phyloP scores from a whole-genome alignment of 176 grass and related monocot genomes.

The Eragrostis nindensis region DNA sequence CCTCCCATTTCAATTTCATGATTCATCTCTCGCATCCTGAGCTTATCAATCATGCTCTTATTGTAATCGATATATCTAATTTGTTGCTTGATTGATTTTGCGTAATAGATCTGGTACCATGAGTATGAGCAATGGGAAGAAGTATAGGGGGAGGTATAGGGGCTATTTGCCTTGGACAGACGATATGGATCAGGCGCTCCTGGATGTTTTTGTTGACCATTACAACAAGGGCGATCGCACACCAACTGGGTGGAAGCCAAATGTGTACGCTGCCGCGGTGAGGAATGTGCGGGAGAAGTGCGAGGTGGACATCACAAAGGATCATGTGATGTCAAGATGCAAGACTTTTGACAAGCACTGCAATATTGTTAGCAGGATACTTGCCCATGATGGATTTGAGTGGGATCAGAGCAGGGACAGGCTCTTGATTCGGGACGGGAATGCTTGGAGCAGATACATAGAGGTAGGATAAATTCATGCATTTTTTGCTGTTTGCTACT shows the following conservation, averaged over 20 bases:
- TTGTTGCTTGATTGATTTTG: not conserved
- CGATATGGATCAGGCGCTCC: conserved; percentile 37
- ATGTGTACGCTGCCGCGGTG: not conserved
- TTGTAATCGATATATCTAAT: not conserved
- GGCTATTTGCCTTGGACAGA: conserved; percentile 40
- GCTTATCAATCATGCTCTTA: not conserved
- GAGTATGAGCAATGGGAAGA: not conserved
- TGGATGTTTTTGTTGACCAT: conserved; percentile 39
- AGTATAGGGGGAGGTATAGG: no score
- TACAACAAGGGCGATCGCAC: conserved; percentile 29
- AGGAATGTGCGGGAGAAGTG: conserved; percentile 34
- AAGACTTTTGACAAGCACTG: conserved; percentile 51
- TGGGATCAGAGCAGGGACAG: conserved; percentile 34
- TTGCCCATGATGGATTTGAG: conserved; percentile 22
- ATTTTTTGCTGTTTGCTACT: not conserved
- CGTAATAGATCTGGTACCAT: not conserved
- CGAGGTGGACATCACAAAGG: conserved; percentile 28
- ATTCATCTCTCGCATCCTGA: not conserved
- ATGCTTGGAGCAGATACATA: conserved; percentile 35
- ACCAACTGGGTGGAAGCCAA: conserved; percentile 31
- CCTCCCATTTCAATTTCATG: not conserved
- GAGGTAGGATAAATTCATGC: conserved; percentile 9
- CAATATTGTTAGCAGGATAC: conserved; percentile 27
- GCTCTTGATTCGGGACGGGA: conserved; percentile 35
- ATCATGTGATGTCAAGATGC: conserved; percentile 35